A percentile compares a stretch with the other conserved stretches of the same genome.
phyloP scores from a whole-genome alignment of 2,329 filamentous ascomycete species.

The Fusarium nurragi region DNA sequence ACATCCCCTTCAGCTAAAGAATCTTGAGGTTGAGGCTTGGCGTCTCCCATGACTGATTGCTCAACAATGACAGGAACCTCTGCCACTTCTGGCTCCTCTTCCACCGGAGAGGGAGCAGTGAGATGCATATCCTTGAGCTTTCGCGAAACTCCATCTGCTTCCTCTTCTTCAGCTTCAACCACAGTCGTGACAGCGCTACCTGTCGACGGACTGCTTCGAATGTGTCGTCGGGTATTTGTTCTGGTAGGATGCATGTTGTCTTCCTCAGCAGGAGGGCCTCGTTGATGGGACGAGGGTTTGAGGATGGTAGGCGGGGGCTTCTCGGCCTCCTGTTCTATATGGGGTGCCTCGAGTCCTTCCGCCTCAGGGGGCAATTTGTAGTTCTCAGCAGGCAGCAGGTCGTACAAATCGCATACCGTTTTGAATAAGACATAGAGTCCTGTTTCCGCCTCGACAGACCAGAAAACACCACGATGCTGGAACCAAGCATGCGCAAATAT shows the following conservation, averaged over 20 bases:
- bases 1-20: slow-evolving; percentile 14
- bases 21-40: slow-evolving; percentile 7
- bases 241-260: slow-evolving; percentile 63
- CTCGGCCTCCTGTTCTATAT: slow-evolving; percentile 54
- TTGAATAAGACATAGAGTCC: slow-evolving; percentile 97
- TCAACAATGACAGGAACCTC: slow-evolving; percentile 57
- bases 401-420: slow-evolving; percentile 92
- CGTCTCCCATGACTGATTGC: slow-evolving; percentile 43
- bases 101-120: slow-evolving; percentile 66
- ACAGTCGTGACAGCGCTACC: slow-evolving; percentile 84
- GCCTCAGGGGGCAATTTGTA: slow-evolving; percentile 95
- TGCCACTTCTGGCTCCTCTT: slow-evolving; percentile 56
- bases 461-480: slow-evolving; percentile 94
- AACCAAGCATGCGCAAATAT: slow-evolving; percentile 99
- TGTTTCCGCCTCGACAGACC: slow-evolving; percentile 89
- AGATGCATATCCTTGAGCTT: slow-evolving; percentile 60
- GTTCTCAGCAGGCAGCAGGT: slow-evolving; percentile 89
- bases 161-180: slow-evolving; percentile 83
- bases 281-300: slow-evolving; percentile 48
- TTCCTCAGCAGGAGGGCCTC: slow-evolving; percentile 52
- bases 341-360: slow-evolving; percentile 75
- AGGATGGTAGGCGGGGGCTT: slow-evolving; percentile 50
- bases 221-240: slow-evolving; percentile 83
- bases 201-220: slow-evolving; percentile 80
- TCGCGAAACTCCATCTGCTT: slow-evolving; percentile 58